Evolutionary conservation across 805 yeast genomes (phyloP), one percentile per base, ranked within the genome.

Genomic region (Pichia nanzhaoensis): DNA sequence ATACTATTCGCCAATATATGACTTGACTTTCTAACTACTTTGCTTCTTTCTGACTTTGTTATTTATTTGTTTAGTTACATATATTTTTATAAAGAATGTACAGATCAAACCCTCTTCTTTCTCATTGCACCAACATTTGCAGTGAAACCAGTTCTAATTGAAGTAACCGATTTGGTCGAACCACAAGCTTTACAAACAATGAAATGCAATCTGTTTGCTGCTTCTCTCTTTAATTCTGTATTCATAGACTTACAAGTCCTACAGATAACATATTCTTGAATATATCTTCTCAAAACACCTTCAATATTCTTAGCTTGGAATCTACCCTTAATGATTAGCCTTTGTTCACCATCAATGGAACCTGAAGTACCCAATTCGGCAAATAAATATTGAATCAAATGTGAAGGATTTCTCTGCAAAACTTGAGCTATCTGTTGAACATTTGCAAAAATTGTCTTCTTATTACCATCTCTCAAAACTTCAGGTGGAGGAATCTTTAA

Each of bases 341-440:
- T 84, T 74, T 89, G 87, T 68, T 87, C 91, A 66, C 98, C 99
- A 70, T 93, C 99, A 50, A 93, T 91, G 46, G 97, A 90, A 63
- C 99, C 99, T 2, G 98, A 88, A 18, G 99, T 93, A 82, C 99
- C 99, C 77, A 93, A 76, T 73, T 93, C 99, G 1, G 98, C 97
- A 70, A 93, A 93, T 68, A 93, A 70, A 69, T 84, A 93, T 72
- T 89, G 96, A 67, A 93, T 93, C 54, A 93, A 81, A 70, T 93
- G 99, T 62, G 93, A 99, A 55, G 96, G 93, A 44, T 89, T 85
- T 73, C 99, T 82, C 69, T 93, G 97, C 73, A 93, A 77, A 46
- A 89, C 93, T 56, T 86, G 86, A 51, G 96, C 78, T 57, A 93
- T 93, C 60, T 86, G 95, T 71, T 90, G 95, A 55, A 93, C 90